phyloP scores from a whole-genome alignment of 169 alveolate species.

The Theileria annulata region DNA sequence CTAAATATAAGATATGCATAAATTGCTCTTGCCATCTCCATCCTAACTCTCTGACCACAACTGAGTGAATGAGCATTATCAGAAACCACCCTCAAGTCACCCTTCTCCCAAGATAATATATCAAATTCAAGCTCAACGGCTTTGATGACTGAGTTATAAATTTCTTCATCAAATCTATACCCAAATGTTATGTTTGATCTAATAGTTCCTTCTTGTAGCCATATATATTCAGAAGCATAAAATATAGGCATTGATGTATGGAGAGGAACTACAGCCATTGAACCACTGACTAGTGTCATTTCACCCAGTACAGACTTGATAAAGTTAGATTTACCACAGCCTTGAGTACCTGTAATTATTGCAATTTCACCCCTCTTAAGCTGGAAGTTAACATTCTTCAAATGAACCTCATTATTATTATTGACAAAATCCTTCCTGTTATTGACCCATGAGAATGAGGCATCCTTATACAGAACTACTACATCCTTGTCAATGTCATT shows the following conservation, averaged over 20 bases:
- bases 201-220: constrained; percentile 47
- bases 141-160: neutral
- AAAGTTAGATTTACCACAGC: constrained; percentile 38
- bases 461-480: constrained; percentile 10
- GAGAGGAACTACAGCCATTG: constrained; percentile 63
- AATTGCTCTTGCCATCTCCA: constrained; percentile 89
- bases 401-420: constrained; percentile 1
- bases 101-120: constrained; percentile 49
- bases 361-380: neutral
- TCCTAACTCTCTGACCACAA: constrained; percentile 91
- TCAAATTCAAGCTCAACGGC: constrained; percentile 26
- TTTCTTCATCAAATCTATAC: constrained; percentile 7
- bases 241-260: constrained; percentile 56
- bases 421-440: constrained; percentile 9
- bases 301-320: neutral
- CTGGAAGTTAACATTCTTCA: neutral
- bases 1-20: constrained; percentile 68
- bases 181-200: constrained; percentile 50
- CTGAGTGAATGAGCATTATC: constrained; percentile 79
- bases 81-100: constrained; percentile 42
- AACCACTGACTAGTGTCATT: constrained; percentile 51
- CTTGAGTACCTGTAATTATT: constrained; percentile 47
- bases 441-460: constrained; percentile 23
- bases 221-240: constrained; percentile 56
- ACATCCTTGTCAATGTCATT: constrained; percentile 5